Evolutionary conservation across 23 red algal genomes (phyloP), one percentile per base, ranked within the genome.

Genomic region (Gracilaria caudata): DNA sequence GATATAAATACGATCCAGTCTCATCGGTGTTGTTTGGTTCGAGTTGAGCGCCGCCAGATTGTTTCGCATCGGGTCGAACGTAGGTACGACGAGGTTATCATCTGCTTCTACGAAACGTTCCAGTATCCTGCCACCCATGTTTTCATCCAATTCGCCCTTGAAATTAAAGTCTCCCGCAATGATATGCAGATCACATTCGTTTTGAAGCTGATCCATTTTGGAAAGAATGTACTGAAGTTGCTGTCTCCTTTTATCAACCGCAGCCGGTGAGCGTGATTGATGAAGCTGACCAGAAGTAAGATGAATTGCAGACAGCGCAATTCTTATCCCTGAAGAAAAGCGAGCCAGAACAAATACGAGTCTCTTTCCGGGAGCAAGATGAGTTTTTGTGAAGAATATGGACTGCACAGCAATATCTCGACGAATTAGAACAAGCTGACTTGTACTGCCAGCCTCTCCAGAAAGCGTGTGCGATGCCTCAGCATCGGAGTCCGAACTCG

Each of bases 241-340:
- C 26, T 72, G 33, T 1, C 38, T 7, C 6, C 66, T 37, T 14
- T 72, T 72, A 4, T 72, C 66, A 40, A 72, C 38, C 5, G 66
- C 66, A n/a, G 35, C 35, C 2, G 35, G 17, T n/a, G 66, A 72
- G 38, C 66, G 33, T 10, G 66, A 37, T 7, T 43, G 66, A 72
- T 72, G 35, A 21, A 72, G 66, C 66, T 72, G 66, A 20, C 66
- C 66, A 72, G 66, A 72, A 3, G 66, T 72, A 23, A 72, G 66
- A 72, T 72, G 66, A 11, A 72, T 16, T 3, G 66, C 66, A 72
- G 35, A 39, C 23, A 72, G 1, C 1, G 38, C 66, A 5, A 23
- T 34, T 13, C 66, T 72, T 2, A 43, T 1, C 1, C 66, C 66
- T 37, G 66, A 72, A 3, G 66, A 6, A 13, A 72, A 7, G 66